Evolutionary conservation across 176 grass and related monocot genomes (phyloP).

Genomic region (Oryza meyeriana): DNA sequence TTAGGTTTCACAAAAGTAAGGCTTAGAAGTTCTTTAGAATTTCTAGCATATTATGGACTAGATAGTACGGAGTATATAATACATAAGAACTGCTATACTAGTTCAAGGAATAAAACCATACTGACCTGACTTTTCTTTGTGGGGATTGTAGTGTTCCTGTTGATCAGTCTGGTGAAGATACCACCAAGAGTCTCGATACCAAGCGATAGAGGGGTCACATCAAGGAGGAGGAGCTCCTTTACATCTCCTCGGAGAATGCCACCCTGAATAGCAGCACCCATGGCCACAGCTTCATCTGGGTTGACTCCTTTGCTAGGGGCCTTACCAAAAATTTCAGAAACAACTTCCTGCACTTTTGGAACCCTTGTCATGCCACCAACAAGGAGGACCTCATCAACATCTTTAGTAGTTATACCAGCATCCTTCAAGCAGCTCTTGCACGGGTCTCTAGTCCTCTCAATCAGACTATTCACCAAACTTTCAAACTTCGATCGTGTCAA

Average conservation of each 20-base stretch:
- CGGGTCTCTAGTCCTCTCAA: slow-evolving; percentile 46
- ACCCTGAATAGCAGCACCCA: slow-evolving; percentile 50
- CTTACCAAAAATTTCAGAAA: slow-evolving; percentile 48
- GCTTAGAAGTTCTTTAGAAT: neutral
- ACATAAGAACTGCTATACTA: neutral
- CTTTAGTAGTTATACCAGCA: slow-evolving; percentile 37
- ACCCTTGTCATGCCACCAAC: slow-evolving; percentile 55
- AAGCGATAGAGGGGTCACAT: slow-evolving; percentile 52
- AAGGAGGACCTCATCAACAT: slow-evolving; percentile 52
- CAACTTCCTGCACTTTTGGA: slow-evolving; percentile 39
- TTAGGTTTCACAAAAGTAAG: neutral
- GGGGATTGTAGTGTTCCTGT: slow-evolving; percentile 48
- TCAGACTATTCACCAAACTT: slow-evolving; percentile 27
- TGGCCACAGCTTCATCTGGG: slow-evolving; percentile 48
- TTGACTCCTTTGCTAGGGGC: slow-evolving; percentile 48
- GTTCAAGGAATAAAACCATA: neutral
- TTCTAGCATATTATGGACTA: too few relatives aligned
- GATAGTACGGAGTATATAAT: neutral
- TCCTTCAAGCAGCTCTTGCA: slow-evolving; percentile 57
- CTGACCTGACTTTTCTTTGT: slow-evolving; percentile 50
- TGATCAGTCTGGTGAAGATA: slow-evolving; percentile 49
- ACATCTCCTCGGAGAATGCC: slow-evolving; percentile 56
- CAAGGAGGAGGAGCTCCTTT: slow-evolving; percentile 56
- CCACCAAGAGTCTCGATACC: slow-evolving; percentile 59
- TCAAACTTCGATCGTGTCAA: slow-evolving; percentile 52